Evolutionary conservation across 2,329 filamentous ascomycete genomes (phyloP).

Genomic region (Neospermospora avenae): DNA sequence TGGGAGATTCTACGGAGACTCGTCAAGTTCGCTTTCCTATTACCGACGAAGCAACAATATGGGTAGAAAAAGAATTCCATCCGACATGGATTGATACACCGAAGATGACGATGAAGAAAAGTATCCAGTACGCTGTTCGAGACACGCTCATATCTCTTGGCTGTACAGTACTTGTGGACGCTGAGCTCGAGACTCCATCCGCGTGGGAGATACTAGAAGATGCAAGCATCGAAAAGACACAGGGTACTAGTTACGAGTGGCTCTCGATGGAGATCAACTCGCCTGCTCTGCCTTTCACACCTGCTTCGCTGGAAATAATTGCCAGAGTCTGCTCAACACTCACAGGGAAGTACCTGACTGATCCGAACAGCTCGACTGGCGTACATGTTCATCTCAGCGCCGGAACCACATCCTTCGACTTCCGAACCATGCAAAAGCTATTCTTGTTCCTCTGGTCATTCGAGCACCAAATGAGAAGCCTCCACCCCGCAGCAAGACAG

Average conservation of each 20-base stretch:
- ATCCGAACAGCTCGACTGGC: conserved; percentile 27
- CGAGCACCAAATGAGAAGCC: conserved; percentile 29
- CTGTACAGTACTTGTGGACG: not conserved
- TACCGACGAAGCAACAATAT: not conserved
- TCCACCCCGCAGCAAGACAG: conserved; percentile 23
- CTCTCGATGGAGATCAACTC: not conserved
- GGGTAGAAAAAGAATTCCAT: not conserved
- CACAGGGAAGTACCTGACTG: conserved; percentile 18
- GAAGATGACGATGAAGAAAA: not conserved
- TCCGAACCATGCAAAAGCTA: conserved; percentile 31
- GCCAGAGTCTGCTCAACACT: conserved; percentile 11
- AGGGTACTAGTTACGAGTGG: not conserved
- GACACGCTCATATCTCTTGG: not conserved
- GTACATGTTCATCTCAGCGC: conserved; percentile 37
- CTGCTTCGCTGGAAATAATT: not conserved
- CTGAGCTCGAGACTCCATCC: not conserved
- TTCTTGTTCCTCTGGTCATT: conserved; percentile 30
- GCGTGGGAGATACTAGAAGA: not conserved
- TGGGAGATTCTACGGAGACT: not conserved
- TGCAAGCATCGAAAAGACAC: not conserved
- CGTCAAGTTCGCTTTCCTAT: not conserved
- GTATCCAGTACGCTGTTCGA: not conserved
- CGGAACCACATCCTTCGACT: conserved; percentile 22
- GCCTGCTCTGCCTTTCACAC: not conserved
- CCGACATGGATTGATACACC: no score